Base-by-base conservation (phyloP, 208 protist genomes). In the Crithidia mellificae region DNA sequence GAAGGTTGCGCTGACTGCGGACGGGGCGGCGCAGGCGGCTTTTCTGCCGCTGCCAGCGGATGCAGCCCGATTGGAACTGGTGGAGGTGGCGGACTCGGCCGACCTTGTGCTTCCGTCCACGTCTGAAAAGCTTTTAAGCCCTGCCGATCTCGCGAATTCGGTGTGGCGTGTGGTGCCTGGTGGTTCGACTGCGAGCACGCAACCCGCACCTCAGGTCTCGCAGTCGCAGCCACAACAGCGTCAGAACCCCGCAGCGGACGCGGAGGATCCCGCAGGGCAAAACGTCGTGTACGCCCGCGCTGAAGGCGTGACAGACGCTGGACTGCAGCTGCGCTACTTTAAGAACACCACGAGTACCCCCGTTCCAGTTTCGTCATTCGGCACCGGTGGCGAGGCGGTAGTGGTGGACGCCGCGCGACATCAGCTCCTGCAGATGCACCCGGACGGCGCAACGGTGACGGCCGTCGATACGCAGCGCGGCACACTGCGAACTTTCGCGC, bases 381-480 rank as follows among this genome's bases (percentile, higher is more conserved):
- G n/a, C n/a, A n/a, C n/a, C n/a, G n/a, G n/a, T n/a, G n/a, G n/a
- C n/a, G n/a, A 46, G 39, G 34, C 34, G 34, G 44, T 78, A 46
- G 46, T 81, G n/a, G 46, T 81, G n/a, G 74, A 84, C 14, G 71
- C 58, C 38, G 66, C 46, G 27, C 72, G 67, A 8, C 78, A 84
- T 41, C 72, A 84, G 56, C 68, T 84, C 5, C 39, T 84, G 25
- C 55, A 68, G 30, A 15, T 62, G 32, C 56, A 72, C 20, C 17
- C 61, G 8, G 57, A 68, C 52, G 49, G 54, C 6, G 38, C 14
- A 5, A 59, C 59, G 12, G 57, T 77, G 24, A 62, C 29, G 3
- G 69, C 63, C 12, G 52, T 72, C 14, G 69, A 80, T 58, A 75
- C 63, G 12, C 24, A n/a, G 5, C 50, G 72, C 39, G 39, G 53